These are phyloP conservation scores for Durusdinium trenchii DNA, from an alignment of 73 alveolate species.

Conservation along the genomic window DNA sequence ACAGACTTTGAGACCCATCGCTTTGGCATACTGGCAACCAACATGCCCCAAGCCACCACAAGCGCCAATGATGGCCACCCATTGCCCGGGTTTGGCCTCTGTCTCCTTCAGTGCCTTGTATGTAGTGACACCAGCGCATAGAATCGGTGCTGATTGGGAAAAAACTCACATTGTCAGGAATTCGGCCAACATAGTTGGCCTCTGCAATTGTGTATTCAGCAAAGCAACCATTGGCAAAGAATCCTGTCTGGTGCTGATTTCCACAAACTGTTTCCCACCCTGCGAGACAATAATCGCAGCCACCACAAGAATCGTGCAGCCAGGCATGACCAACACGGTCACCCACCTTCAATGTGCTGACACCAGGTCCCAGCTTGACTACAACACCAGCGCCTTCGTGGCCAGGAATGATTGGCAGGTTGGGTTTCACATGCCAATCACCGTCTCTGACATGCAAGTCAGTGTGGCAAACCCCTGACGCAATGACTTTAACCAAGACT, in stretches of 20 bases:
- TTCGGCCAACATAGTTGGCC: slow-evolving; percentile 40
- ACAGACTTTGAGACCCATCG: slow-evolving; percentile 58
- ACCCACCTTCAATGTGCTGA: slow-evolving; percentile 29
- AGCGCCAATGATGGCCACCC: slow-evolving; percentile 51
- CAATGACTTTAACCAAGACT: slow-evolving; percentile 35
- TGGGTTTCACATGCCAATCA: slow-evolving; percentile 47
- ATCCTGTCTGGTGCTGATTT: slow-evolving; percentile 17
- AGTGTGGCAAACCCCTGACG: slow-evolving; percentile 44
- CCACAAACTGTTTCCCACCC: slow-evolving; percentile 44
- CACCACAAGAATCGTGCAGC: slow-evolving; percentile 42
- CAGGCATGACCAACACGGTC: slow-evolving; percentile 53
- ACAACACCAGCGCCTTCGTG: slow-evolving; percentile 48
- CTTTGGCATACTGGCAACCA: slow-evolving; percentile 40
- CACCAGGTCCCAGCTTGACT: slow-evolving; percentile 44
- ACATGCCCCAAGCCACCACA: slow-evolving; percentile 59
- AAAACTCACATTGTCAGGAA: slow-evolving; percentile 39
- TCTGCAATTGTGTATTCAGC: slow-evolving; percentile 47
- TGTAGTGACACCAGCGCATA: slow-evolving; percentile 33
- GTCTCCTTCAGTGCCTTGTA: slow-evolving; percentile 55
- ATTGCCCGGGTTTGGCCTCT: slow-evolving; percentile 51
- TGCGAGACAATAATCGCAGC: slow-evolving; percentile 43
- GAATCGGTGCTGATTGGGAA: slow-evolving; percentile 11
- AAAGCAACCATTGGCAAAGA: slow-evolving; percentile 38
- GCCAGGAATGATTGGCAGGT: slow-evolving; percentile 30
- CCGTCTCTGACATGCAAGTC: slow-evolving; percentile 47